phyloP scores from a whole-genome alignment of 495 filamentous ascomycete species.

The Penicillium cosmopolitanum region DNA sequence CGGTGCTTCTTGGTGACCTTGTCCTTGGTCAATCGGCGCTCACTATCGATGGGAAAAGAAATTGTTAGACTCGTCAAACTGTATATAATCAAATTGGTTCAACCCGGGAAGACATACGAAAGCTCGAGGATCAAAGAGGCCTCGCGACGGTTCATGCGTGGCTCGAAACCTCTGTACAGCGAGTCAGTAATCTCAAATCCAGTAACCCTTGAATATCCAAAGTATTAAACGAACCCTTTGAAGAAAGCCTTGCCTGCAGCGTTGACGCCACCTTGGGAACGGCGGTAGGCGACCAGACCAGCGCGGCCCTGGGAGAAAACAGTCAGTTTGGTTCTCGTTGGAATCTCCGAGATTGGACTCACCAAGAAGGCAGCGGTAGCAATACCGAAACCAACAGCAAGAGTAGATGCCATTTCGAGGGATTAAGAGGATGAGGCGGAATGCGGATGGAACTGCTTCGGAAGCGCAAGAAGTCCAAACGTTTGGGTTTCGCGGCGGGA shows the following conservation, averaged over 20 bases:
- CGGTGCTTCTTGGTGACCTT: conserved; percentile 95
- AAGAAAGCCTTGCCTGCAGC: conserved; percentile 89
- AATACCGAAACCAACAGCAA: conserved; percentile 80
- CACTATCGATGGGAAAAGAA: conserved; percentile 52
- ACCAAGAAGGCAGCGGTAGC: conserved; percentile 78
- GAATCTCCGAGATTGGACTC: conserved; percentile 28
- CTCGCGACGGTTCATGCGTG: conserved; percentile 88
- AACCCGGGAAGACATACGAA: conserved; percentile 60
- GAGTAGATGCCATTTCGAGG: conserved; percentile 69
- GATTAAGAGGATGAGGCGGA: conserved; percentile 11
- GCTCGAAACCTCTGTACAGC: conserved; percentile 74
- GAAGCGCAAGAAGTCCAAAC: conserved; percentile 10
- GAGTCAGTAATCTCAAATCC: neutral
- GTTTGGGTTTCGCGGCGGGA: conserved; percentile 19
- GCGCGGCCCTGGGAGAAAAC: conserved; percentile 72
- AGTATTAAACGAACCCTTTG: conserved; percentile 64
- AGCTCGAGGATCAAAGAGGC: conserved; percentile 90
- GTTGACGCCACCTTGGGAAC: conserved; percentile 75
- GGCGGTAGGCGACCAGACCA: conserved; percentile 83
- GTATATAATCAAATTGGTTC: conserved; percentile 1
- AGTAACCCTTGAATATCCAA: neutral
- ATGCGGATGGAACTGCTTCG: conserved; percentile 5
- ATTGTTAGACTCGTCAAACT: conserved; percentile 20
- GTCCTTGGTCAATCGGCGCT: conserved; percentile 83
- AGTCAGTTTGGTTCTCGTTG: conserved; percentile 16